Conservation (phyloP, 768 basidiomycete species). For the Mycena haematopus region DNA sequence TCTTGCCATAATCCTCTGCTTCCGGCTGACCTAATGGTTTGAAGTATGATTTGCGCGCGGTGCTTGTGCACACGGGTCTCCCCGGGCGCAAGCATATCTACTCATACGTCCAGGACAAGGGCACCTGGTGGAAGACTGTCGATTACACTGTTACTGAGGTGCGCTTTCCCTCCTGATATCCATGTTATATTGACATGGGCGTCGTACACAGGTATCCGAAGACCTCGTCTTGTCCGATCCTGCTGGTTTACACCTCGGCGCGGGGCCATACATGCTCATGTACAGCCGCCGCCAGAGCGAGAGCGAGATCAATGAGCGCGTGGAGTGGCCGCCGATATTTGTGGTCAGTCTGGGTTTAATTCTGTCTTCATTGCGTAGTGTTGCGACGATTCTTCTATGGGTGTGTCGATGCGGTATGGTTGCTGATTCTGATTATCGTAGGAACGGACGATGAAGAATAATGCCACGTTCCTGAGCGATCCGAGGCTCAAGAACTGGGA, state of each 20-base stretch:
- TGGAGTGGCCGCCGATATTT: conserved; percentile 19
- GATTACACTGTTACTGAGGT: conserved; percentile 76
- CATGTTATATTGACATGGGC: neutral
- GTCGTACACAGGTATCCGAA: conserved; percentile 65
- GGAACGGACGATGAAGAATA: too few species aligned
- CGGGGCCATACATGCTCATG: conserved; percentile 81
- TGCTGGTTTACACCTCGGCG: conserved; percentile 73
- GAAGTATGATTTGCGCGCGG: conserved; percentile 83
- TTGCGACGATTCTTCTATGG: too few species aligned
- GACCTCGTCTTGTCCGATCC: conserved; percentile 71
- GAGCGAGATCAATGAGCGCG: conserved; percentile 8
- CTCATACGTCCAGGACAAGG: conserved; percentile 71
- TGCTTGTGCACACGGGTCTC: conserved; percentile 78
- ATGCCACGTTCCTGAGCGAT: too few species aligned
- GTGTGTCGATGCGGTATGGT: too few species aligned
- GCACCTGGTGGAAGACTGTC: conserved; percentile 82
- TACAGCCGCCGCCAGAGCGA: conserved; percentile 52
- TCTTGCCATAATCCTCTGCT: neutral
- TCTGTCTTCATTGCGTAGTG: too few species aligned
- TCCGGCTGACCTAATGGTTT: neutral
- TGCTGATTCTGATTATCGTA: too few species aligned
- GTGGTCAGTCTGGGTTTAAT: neutral
- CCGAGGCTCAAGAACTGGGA: too few species aligned
- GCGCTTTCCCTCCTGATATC: conserved; percentile 9
- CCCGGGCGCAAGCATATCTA: conserved; percentile 81